Base-by-base conservation (phyloP, 2,329 filamentous ascomycete genomes). In the Nothopassalora personata region DNA sequence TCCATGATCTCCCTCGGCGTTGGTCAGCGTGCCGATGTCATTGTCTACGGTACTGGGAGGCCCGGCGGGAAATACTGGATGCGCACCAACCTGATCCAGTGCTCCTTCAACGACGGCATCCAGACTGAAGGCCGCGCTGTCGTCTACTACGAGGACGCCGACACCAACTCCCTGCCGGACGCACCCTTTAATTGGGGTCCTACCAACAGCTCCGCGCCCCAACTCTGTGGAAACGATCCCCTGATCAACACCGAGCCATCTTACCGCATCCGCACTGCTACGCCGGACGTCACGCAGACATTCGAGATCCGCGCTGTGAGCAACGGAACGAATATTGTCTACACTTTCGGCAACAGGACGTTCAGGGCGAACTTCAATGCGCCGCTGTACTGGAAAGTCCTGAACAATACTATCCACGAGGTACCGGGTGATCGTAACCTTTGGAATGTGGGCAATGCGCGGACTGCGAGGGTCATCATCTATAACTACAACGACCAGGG, bases 71-170 rank as follows among this genome's bases (percentile, higher is more conserved):
- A 68, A 4, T 70, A 67, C 60, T 75, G 73, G 72, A 73, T 76
- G 70, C 71, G 74, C 9, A 49, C 56, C 18, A 30, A 58, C 4
- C 49, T 58, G 18, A 45, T 19, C 43, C 47, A 23, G 15, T 56
- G 58, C 27, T 67, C 65, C 45, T 34, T 51, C 55, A 50, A 67
- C 58, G 28, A 60, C 31, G 33, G 58, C 27, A 5, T 45, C 23
- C 27, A 39, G 48, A 47, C 62, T 1, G 65, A 79, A 54, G 84
- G 81, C 1, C 66, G 83, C 0, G 87, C 86, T 0, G 83, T 80
- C 15, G 77, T 90, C 51, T 87, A 86, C 74, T 90, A 90, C 70
- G 78, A 86, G 33, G 67, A 76, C 8, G 82, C 83, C 10, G 76
- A 87, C 65, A 76, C 75, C 4, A 73, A 71, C 49, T 52, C 57